Conservation (phyloP, 1,284 basidiomycete genomes). For the Ceratobasidium sp. region DNA sequence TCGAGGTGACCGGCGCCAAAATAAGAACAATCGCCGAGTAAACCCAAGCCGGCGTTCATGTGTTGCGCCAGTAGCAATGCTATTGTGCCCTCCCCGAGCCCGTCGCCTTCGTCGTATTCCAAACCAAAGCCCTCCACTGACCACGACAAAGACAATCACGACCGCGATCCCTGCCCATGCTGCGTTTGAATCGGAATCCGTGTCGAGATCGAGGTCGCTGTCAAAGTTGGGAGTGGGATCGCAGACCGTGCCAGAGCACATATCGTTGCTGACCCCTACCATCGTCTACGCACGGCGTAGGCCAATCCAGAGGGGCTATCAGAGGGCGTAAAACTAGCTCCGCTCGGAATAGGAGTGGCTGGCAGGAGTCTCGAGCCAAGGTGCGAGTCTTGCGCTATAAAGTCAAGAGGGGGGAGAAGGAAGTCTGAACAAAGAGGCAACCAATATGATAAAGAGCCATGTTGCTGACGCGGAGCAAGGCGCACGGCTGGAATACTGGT, state of each 20-base stretch:
- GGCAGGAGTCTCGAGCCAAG: neutral
- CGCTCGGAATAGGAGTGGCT: conserved; percentile 9
- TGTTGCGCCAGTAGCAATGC: conserved; percentile 11
- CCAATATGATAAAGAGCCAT: conserved; percentile 12
- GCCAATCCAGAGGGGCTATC: neutral
- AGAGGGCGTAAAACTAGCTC: neutral
- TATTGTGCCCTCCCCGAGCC: conserved; percentile 15
- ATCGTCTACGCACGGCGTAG: neutral
- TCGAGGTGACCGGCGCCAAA: conserved; percentile 1
- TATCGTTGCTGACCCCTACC: too few relatives aligned
- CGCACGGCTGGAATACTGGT: conserved; percentile 6
- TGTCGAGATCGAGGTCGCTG: conserved; percentile 10
- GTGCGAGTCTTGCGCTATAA: neutral
- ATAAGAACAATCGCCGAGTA: neutral
- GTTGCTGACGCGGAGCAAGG: conserved; percentile 30
- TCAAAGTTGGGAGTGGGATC: neutral
- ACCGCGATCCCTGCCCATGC: conserved; percentile 35
- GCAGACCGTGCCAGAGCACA: conserved; percentile 5
- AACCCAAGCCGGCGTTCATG: neutral
- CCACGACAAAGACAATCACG: conserved; percentile 16
- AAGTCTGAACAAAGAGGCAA: neutral
- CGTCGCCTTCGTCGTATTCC: conserved; percentile 13
- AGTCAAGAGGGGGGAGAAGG: neutral
- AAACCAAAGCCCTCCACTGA: conserved; percentile 7
- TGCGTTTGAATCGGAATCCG: neutral